Conservation (phyloP, 495 filamentous ascomycete genomes). For the Chaetomium fimeti region DNA sequence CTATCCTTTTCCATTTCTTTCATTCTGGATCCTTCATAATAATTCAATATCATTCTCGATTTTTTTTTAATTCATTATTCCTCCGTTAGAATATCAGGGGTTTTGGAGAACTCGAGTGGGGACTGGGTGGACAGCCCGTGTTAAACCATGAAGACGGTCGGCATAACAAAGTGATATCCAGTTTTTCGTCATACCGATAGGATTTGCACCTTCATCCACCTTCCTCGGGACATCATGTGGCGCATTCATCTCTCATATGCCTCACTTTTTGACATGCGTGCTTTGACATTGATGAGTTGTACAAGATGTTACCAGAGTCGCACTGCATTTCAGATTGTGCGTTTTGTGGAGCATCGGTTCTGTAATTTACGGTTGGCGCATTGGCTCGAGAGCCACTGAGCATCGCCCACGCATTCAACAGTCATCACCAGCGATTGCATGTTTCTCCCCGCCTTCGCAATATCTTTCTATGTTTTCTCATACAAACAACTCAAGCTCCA, state of each 20-base stretch:
- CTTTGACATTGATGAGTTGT: not conserved
- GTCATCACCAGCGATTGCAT: not conserved
- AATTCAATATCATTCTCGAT: too few relatives aligned
- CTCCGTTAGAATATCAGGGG: too few relatives aligned
- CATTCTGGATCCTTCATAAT: too few relatives aligned
- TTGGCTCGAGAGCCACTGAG: not conserved
- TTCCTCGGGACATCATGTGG: too few relatives aligned
- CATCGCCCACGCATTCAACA: constrained; percentile 1
- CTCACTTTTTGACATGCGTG: not conserved
- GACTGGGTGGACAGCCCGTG: too few relatives aligned
- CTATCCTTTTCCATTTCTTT: too few relatives aligned
- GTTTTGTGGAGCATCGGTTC: not conserved
- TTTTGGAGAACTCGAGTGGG: too few relatives aligned
- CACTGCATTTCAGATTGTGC: not conserved
- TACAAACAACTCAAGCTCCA: not conserved
- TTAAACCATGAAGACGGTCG: too few relatives aligned
- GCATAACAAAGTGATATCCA: too few relatives aligned
- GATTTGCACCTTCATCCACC: too few relatives aligned
- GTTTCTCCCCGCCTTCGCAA: constrained; percentile 9
- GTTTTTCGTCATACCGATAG: too few relatives aligned
- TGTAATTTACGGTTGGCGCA: constrained; percentile 3
- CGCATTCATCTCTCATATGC: not conserved
- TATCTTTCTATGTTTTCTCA: not conserved
- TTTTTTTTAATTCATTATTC: too few relatives aligned
- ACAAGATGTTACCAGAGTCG: not conserved